A percentile compares a stretch with the other conserved stretches of the same genome.
Evolutionary conservation across 2,329 filamentous ascomycete genomes (phyloP).

Genomic region (Blastomyces emzantsi): DNA sequence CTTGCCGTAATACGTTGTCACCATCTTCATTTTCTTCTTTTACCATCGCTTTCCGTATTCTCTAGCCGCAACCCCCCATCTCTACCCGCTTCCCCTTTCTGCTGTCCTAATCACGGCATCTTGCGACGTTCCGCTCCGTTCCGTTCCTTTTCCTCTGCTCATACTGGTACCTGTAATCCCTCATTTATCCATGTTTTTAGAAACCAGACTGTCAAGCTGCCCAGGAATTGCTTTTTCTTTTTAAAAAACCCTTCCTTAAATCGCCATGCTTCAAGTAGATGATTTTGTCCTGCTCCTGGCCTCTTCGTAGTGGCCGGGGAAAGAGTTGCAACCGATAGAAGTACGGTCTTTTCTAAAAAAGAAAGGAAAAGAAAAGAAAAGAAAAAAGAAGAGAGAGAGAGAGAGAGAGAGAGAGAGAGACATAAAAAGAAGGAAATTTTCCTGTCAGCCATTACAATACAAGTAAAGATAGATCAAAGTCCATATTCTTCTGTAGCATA

Average conservation of each 20-base stretch:
- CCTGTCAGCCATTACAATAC: too few species aligned
- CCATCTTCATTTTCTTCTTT: neutral
- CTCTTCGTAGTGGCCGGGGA: neutral
- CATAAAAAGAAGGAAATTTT: too few species aligned
- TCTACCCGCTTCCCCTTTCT: neutral
- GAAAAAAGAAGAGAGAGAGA: too few species aligned
- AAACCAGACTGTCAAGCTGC: neutral
- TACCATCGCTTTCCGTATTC: neutral
- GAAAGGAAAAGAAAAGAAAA: too few species aligned
- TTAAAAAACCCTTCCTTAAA: neutral
- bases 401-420: too few species aligned
- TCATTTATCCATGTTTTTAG: neutral
- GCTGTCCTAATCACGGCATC: neutral
- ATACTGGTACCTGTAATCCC: neutral
- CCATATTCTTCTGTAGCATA: too few species aligned
- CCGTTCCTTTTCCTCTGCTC: neutral
- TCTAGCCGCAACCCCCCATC: too few species aligned
- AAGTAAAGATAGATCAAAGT: too few species aligned
- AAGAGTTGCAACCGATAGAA: too few species aligned
- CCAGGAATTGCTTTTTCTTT: neutral
- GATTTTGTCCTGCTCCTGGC: neutral
- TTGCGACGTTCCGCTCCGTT: neutral
- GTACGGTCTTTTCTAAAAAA: too few species aligned
- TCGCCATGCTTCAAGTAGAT: neutral
- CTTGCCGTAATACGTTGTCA: too few species aligned